Conservation (phyloP, 139 green algal genomes). For the Auxenochlorella pyrenoidosa region DNA sequence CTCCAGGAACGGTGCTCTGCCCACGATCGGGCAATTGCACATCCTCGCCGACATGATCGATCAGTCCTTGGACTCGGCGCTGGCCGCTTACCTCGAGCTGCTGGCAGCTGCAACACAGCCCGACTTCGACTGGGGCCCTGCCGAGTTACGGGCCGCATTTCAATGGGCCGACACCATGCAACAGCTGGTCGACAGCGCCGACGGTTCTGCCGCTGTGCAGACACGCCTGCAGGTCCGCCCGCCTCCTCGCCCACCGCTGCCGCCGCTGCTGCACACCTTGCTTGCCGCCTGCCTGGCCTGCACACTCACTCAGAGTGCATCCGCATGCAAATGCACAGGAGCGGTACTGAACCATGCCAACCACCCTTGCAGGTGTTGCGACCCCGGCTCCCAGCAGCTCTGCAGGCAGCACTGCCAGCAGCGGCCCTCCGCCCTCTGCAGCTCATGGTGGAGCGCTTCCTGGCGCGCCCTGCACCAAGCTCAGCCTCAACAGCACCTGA, state of each 20-base stretch:
- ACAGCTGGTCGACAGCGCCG: not conserved
- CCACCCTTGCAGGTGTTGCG: not conserved
- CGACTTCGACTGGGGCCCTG: not conserved
- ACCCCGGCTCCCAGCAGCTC: not conserved
- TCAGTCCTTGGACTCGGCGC: not conserved
- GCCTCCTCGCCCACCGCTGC: not conserved
- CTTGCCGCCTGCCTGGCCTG: not conserved
- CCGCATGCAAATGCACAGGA: not conserved
- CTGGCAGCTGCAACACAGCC: not conserved
- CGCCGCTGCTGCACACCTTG: no score
- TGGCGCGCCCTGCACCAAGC: not conserved
- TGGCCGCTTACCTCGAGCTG: conserved; percentile 29
- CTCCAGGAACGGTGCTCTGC: not conserved
- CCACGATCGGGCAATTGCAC: not conserved
- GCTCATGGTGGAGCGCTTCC: not conserved
- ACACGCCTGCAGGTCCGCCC: conserved; percentile 8
- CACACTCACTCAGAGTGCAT: no score
- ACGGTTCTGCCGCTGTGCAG: not conserved
- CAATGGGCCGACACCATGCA: conserved; percentile 29
- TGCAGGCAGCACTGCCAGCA: not conserved
- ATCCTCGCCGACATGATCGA: not conserved
- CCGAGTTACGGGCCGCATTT: conserved; percentile 27
- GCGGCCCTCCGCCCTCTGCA: not conserved
- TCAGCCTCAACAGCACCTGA: no score
- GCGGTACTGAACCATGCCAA: not conserved